phyloP scores from a whole-genome alignment of 2,329 filamentous ascomycete species.

The Colletotrichum lupini region DNA sequence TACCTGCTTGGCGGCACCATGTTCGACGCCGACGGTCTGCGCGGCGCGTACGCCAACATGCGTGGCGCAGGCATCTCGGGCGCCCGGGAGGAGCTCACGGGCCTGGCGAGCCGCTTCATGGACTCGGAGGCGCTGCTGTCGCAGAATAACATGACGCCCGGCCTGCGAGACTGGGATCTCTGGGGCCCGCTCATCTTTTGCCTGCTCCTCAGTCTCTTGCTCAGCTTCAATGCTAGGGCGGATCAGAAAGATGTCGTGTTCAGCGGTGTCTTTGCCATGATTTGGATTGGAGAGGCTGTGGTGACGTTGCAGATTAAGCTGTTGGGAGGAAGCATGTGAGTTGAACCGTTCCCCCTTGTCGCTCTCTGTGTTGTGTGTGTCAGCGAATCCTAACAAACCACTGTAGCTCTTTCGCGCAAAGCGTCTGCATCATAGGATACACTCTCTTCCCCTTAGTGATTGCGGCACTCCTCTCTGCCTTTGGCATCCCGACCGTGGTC shows the following conservation, averaged over 20 bases:
- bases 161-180: conserved; percentile 95
- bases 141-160: conserved; percentile 84
- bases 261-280: conserved; percentile 93
- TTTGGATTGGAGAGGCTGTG: conserved; percentile 96
- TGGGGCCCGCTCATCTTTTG: conserved; percentile 98
- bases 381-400: conserved; percentile 25
- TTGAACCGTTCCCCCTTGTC: conserved; percentile 38
- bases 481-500: conserved; percentile 81
- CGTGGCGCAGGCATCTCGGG: conserved; percentile 68
- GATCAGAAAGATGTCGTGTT: conserved; percentile 92
- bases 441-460: conserved; percentile 97
- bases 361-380: conserved; percentile 4
- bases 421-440: conserved; percentile 97
- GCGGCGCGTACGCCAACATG: conserved; percentile 71
- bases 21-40: conserved; percentile 66
- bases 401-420: conserved; percentile 93
- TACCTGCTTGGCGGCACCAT: conserved; percentile 84
- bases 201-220: conserved; percentile 84
- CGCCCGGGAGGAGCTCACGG: conserved; percentile 71
- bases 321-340: conserved; percentile 95
- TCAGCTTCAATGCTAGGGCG: conserved; percentile 82
- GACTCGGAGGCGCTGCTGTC: conserved; percentile 70
- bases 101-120: conserved; percentile 70
- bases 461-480: conserved; percentile 86
- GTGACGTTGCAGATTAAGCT: conserved; percentile 99